A percentile compares a stretch with the other conserved stretches of the same genome.
Evolutionary conservation across 441 rosid genomes (phyloP).

Genomic region (Francoa sonchifolia): DNA sequence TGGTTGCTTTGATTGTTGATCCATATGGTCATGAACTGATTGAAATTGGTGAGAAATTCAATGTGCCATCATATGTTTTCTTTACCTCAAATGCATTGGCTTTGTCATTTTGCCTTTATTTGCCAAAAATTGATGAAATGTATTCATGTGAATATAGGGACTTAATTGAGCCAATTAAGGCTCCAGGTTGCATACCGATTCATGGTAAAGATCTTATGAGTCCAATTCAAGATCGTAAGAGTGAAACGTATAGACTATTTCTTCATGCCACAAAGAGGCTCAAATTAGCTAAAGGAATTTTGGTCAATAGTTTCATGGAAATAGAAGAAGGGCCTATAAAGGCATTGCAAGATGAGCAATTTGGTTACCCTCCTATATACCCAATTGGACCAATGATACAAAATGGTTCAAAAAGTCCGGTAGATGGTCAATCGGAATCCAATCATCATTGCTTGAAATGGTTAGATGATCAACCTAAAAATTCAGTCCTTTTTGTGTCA

Average conservation of each 20-base stretch:
- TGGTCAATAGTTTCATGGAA: conserved; percentile 33
- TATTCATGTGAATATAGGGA: conserved; percentile 29
- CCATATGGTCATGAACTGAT: conserved; percentile 29
- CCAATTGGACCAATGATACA: conserved; percentile 33
- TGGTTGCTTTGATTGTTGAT: conserved; percentile 30
- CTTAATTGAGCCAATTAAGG: conserved; percentile 25
- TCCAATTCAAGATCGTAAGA: conserved; percentile 24
- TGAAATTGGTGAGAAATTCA: conserved; percentile 28
- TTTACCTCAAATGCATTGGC: conserved; percentile 20
- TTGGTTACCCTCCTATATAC: conserved; percentile 25
- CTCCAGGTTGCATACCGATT: conserved; percentile 44
- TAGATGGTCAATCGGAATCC: conserved; percentile 1
- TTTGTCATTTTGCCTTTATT: conserved; percentile 22
- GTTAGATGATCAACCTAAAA: conserved; percentile 15
- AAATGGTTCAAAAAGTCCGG: background rate
- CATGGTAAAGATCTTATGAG: conserved; percentile 25
- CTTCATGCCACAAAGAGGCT: conserved; percentile 21
- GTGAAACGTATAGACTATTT: conserved; percentile 25
- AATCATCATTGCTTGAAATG: conserved; percentile 24
- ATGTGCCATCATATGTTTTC: conserved; percentile 24
- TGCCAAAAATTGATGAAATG: conserved; percentile 29
- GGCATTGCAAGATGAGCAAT: conserved; percentile 22
- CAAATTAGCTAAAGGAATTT: conserved; percentile 29
- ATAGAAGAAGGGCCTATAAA: conserved; percentile 31
- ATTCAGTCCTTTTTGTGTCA: conserved; percentile 16